These are phyloP conservation scores for Lepiota brunneoincarnata DNA, from an alignment of 768 basidiomycete genomes.

Conservation along the genomic window DNA sequence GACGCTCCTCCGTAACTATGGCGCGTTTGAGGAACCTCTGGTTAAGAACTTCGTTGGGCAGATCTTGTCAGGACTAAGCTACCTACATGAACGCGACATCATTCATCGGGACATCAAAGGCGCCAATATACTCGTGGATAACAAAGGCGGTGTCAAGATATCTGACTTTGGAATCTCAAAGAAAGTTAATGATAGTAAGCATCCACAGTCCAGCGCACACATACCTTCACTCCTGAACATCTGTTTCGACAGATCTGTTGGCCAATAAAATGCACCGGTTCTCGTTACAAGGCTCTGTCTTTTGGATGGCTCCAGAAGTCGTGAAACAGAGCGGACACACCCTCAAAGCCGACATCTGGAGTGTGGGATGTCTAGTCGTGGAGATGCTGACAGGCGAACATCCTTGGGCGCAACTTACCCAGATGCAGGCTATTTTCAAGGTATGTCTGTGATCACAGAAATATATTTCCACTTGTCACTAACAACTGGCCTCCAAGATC, in stretches of 20 bases:
- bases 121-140: constrained; percentile 96
- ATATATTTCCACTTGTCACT: neutral
- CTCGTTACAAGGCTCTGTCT: constrained; percentile 95
- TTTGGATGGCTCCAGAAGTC: constrained; percentile 99
- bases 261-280: constrained; percentile 77
- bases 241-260: constrained; percentile 33
- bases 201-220: neutral
- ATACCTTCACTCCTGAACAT: neutral
- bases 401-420: constrained; percentile 92
- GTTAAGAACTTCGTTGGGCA: constrained; percentile 93
- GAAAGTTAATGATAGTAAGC: constrained; percentile 94
- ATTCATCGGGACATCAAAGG: constrained; percentile 99
- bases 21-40: constrained; percentile 90
- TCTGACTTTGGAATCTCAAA: constrained; percentile 97
- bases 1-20: constrained; percentile 84
- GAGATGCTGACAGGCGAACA: constrained; percentile 98
- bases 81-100: constrained; percentile 90
- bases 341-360: constrained; percentile 94
- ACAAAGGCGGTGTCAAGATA: constrained; percentile 96
- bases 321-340: constrained; percentile 95
- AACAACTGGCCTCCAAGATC: constrained; percentile 51
- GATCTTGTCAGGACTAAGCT: constrained; percentile 84
- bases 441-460: constrained; percentile 33
- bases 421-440: constrained; percentile 99
- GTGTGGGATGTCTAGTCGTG: constrained; percentile 90